Conservation (phyloP, 2,329 filamentous ascomycete species). For the Catunica adiposa region DNA sequence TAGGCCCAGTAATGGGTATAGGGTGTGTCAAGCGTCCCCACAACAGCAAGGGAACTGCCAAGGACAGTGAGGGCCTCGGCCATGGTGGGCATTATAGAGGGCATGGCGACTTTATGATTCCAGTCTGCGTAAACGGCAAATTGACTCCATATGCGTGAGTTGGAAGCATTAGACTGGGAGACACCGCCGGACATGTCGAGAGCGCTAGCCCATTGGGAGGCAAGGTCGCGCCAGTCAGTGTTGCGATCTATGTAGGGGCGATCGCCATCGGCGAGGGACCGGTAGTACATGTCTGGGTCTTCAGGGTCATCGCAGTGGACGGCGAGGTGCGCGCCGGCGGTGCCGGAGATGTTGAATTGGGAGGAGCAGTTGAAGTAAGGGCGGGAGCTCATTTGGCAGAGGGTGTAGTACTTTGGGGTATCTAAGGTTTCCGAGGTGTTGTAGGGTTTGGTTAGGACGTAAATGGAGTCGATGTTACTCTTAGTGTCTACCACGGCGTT, state of each 20-base stretch:
- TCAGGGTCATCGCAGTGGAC: conserved; percentile 40
- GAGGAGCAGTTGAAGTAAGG: conserved; percentile 52
- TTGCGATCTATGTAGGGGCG: neutral
- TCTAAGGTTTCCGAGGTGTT: neutral
- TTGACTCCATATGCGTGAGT: conserved; percentile 39
- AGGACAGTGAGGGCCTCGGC: conserved; percentile 59
- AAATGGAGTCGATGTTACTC: neutral
- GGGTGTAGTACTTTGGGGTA: conserved; percentile 35
- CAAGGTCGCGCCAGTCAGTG: conserved; percentile 23
- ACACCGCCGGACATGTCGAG: conserved; percentile 41
- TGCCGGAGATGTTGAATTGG: conserved; percentile 36
- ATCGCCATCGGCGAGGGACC: neutral
- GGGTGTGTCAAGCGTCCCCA: conserved; percentile 40
- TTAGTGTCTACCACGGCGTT: neutral
- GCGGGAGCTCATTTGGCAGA: conserved; percentile 52
- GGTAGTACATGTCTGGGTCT: conserved; percentile 38
- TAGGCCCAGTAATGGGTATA: conserved; percentile 43
- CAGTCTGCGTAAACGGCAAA: conserved; percentile 23
- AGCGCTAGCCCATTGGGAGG: conserved; percentile 35
- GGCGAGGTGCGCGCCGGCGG: conserved; percentile 39
- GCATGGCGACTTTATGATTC: neutral
- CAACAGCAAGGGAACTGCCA: conserved; percentile 47
- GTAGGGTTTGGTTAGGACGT: conserved; percentile 1
- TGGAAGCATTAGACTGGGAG: conserved; percentile 39
- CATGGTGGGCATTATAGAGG: conserved; percentile 40